Evolutionary conservation across 257 asterid genomes (phyloP).

Genomic region (Nicotiana paniculata): DNA sequence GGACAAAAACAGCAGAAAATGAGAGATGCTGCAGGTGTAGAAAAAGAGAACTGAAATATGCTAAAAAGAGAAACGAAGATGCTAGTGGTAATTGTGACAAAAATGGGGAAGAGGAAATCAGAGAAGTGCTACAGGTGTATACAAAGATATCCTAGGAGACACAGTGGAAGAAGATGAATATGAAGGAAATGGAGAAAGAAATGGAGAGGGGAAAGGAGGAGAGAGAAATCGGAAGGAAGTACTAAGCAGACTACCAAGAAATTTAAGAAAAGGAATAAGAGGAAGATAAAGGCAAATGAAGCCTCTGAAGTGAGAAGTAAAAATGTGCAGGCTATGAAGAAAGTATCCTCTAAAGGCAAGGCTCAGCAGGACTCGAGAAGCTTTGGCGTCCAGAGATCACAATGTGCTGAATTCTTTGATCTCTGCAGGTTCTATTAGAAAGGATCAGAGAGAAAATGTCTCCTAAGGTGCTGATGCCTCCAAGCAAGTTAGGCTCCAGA

Average conservation of each 20-base stretch:
- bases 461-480: not conserved
- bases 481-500: not conserved
- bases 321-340: not conserved
- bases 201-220: too few species aligned
- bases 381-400: not conserved
- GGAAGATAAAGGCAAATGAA: not conserved
- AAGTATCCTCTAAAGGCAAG: not conserved
- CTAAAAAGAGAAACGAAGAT: not conserved
- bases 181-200: not conserved
- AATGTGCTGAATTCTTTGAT: not conserved
- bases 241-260: not conserved
- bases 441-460: not conserved
- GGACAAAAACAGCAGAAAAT: not conserved
- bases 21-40: not conserved
- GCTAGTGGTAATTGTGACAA: not conserved
- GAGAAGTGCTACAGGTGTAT: not conserved
- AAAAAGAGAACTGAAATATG: not conserved
- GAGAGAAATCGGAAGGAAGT: not conserved
- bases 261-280: not conserved
- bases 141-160: not conserved
- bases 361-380: not conserved
- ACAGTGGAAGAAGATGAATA: not conserved
- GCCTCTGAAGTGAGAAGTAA: slow-evolving; percentile 1
- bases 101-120: not conserved
- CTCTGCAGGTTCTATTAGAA: not conserved